Evolutionary conservation across 805 yeast species (phyloP), one percentile per base, ranked within the genome.

Genomic region (Pichia cabralensis): DNA sequence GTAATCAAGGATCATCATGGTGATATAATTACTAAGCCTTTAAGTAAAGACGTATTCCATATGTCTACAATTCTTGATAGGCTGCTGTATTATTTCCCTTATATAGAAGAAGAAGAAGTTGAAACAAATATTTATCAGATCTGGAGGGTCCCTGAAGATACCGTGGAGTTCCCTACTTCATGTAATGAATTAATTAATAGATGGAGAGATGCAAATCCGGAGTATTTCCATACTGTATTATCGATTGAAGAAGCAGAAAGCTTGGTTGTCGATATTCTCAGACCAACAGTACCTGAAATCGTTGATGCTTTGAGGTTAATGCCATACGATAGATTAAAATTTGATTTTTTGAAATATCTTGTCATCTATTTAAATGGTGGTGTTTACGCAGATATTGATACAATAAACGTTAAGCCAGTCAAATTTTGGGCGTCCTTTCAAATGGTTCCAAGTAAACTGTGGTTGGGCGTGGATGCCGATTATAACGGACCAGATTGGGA

Each of bases 341-440:
- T 64, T 57, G 80, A 75, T 46, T 72, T 73, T 41, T 62, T 74
- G 49, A 60, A 76, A 37, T 75, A 72, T 45, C 53, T 73, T 36
- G 59, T 71, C 5, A 42, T 73, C 5, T 72, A 49, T 40, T 61
- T 76, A 6, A 51, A 59, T 26, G 81, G 81, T 31, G 81, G 81
- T 17, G 66, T 71, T 5, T 75, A 75, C 45, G 67, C 77, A 3
- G 80, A 75, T 46, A 69, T 74, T 17, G 81, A 75, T 47, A 74
- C 80, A 1, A 60, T 55, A 36, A 67, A 75, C 16, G 60, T 68
- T 38, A 74, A 66, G 39, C 77, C 77, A 6, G 34, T 56, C 13
- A 49, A 45, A 31, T 43, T 29, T 34, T 56, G 61, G 61, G 47
- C 44, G 36, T 40, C 42, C 16, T 42, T 50, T 8, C 12, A 26